Evolutionary conservation across 169 alveolate species (phyloP).

Genomic region (Babesia ovata): DNA sequence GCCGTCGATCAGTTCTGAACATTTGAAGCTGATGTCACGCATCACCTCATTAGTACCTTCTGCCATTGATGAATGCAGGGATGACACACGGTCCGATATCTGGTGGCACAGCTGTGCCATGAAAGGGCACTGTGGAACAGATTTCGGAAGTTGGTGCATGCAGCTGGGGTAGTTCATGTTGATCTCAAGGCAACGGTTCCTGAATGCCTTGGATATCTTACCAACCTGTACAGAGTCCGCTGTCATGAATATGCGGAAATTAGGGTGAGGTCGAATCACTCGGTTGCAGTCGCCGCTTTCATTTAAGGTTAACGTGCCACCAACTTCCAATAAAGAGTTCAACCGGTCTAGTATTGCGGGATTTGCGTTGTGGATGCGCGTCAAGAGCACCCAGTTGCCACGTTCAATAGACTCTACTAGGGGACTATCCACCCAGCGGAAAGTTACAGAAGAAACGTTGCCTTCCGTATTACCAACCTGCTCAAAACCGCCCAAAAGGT

Average conservation of each 20-base stretch:
- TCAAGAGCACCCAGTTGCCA: slow-evolving; percentile 92
- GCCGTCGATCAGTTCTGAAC: slow-evolving; percentile 38
- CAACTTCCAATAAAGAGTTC: slow-evolving; percentile 91
- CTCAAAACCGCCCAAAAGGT: slow-evolving; percentile 82
- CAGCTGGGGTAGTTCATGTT: slow-evolving; percentile 48
- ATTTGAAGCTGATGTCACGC: slow-evolving; percentile 3
- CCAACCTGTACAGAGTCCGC: slow-evolving; percentile 70
- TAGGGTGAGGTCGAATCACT: slow-evolving; percentile 82
- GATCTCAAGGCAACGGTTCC: slow-evolving; percentile 89
- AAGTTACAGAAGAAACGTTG: slow-evolving; percentile 4
- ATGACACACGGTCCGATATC: background rate
- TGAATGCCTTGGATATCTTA: slow-evolving; percentile 84
- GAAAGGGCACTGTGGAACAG: background rate
- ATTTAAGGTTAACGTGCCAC: slow-evolving; percentile 41
- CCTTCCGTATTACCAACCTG: slow-evolving; percentile 56
- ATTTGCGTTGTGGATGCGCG: slow-evolving; percentile 86
- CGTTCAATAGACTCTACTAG: slow-evolving; percentile 86
- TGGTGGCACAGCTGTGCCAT: background rate
- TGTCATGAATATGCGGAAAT: slow-evolving; percentile 89
- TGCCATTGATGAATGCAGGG: background rate
- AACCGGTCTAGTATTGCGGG: slow-evolving; percentile 92
- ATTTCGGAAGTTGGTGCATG: background rate
- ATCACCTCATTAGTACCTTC: background rate
- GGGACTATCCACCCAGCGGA: slow-evolving; percentile 84
- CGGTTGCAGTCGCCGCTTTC: slow-evolving; percentile 82